Evolutionary conservation across 352 stramenopile genomes (phyloP), one percentile per base, ranked within the genome.

Genomic region (Globisporangium emineosum): DNA sequence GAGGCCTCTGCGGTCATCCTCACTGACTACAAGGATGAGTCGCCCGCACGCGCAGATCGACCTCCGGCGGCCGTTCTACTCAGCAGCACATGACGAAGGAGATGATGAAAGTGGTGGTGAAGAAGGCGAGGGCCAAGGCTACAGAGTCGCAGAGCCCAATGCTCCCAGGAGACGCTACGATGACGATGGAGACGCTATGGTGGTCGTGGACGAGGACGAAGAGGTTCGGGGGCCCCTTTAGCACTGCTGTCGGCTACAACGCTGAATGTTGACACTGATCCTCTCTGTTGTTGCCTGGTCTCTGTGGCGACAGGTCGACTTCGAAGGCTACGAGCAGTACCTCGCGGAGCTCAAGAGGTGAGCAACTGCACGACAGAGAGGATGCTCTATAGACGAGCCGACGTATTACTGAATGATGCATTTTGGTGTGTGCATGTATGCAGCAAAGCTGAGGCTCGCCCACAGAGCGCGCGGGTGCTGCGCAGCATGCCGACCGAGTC

Each of bases 241-340:
- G 10, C 15, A 10, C 35, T 17, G 15, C 35, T 19, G 35, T 42
- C n/a, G n/a, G 35, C 35, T 42, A n/a, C n/a, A n/a, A n/a, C n/a
- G 4, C 15, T 42, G 19, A 7, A 15, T n/a, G 8, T 19, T 8
- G 5, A n/a, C n/a, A 43, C 13, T 43, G 37, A 43, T 43, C 8
- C 4, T 43, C 37, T n/a, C 13, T 8, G n/a, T n/a, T n/a, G n/a
- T n/a, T n/a, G n/a, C n/a, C n/a, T 25, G n/a, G 42, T 3, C 19
- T 35, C 5, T 35, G 25, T 35, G 25, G 27, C 25, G 29, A 21
- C 50, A 90, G 81, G 73, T 90, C 42, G 73, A 90, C 42, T 70
- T 90, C 29, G 81, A 90, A 37, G 72, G 71, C 50, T 88, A 88
- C 30, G 81, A 90, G 57, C 72, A 76, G 17, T 90, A 88, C 55